Evolutionary conservation across 108 stramenopile genomes (phyloP).

Genomic region (Stephanodiscus triporus): DNA sequence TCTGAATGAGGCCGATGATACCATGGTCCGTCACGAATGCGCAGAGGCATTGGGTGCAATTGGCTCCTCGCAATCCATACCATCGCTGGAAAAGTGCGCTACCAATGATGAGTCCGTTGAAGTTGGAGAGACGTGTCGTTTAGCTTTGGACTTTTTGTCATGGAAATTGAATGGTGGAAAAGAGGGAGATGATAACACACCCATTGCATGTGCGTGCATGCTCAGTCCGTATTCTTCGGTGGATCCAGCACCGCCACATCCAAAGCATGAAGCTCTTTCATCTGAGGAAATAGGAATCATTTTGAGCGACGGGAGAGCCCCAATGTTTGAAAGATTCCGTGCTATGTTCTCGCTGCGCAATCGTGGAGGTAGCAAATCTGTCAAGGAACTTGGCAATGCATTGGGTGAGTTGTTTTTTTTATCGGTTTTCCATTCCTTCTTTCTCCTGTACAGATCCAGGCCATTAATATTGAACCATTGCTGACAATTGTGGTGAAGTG

Average conservation of each 20-base stretch:
- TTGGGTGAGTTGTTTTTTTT: slow-evolving; percentile 22
- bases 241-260: slow-evolving; percentile 90
- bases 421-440: not conserved
- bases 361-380: slow-evolving; percentile 81
- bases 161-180: slow-evolving; percentile 58
- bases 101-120: slow-evolving; percentile 66
- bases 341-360: slow-evolving; percentile 99
- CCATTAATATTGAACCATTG: not conserved
- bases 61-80: slow-evolving; percentile 52
- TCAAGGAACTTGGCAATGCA: slow-evolving; percentile 79
- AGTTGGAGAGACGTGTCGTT: slow-evolving; percentile 88
- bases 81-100: slow-evolving; percentile 45
- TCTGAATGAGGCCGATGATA: slow-evolving; percentile 64
- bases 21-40: slow-evolving; percentile 98
- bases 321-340: slow-evolving; percentile 93
- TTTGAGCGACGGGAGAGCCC: slow-evolving; percentile 64
- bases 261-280: slow-evolving; percentile 56
- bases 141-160: slow-evolving; percentile 83
- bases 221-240: slow-evolving; percentile 77
- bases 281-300: slow-evolving; percentile 66
- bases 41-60: slow-evolving; percentile 94
- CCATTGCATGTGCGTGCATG: slow-evolving; percentile 85
- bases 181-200: slow-evolving; percentile 50
- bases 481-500: slow-evolving; percentile 5
- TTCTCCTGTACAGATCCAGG: not conserved